Conservation (phyloP, 139 green algal species). For the Picochlorum sp. region DNA sequence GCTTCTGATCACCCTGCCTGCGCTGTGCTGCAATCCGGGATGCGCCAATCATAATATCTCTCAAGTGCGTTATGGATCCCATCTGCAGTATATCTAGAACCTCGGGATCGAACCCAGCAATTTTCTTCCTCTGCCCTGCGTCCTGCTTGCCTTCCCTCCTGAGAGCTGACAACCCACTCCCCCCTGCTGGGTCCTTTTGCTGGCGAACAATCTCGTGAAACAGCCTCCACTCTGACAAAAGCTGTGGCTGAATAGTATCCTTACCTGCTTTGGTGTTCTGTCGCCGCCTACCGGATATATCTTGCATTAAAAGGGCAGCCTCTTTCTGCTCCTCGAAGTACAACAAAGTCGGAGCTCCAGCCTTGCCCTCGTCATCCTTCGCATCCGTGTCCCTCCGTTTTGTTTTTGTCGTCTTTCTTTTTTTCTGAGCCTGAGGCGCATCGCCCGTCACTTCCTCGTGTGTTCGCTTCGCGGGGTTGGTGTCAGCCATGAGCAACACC, state of each 20-base stretch:
- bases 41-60: not conserved
- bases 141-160: not conserved
- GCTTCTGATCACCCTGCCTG: not conserved
- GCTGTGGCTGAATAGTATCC: not conserved
- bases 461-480: no score
- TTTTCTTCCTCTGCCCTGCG: not conserved
- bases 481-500: no score
- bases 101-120: not conserved
- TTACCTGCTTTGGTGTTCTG: not conserved
- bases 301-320: not conserved
- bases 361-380: not conserved
- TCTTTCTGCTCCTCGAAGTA: slow-evolving; percentile 2
- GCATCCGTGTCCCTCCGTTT: not conserved
- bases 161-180: not conserved
- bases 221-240: not conserved
- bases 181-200: not conserved
- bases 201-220: not conserved
- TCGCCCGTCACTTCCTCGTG: no score
- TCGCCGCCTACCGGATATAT: not conserved
- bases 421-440: no score
- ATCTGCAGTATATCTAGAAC: slow-evolving; percentile 1
- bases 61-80: not conserved
- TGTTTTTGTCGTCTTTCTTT: no score
- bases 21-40: not conserved
- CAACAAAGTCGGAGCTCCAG: not conserved